Conservation (phyloP, 345 rosid species). For the thale cress (Arabidopsis thaliana) region TAIR10.1 NC_003071.7:14544001-14544500, state of each 20-base stretch:
- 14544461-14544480: slow-evolving; percentile 94
- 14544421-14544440: slow-evolving; percentile 66
- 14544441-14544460: slow-evolving; percentile 64
- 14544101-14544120: slow-evolving; percentile 39
- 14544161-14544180: slow-evolving; percentile 50
- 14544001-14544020: slow-evolving; percentile 6
- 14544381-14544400: slow-evolving; percentile 86
- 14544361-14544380: slow-evolving; percentile 96
- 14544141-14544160: slow-evolving; percentile 47
- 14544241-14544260: slow-evolving; percentile 91
- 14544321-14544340: slow-evolving; percentile 66
- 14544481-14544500: slow-evolving; percentile 93
- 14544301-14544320: slow-evolving; percentile 59
- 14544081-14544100: not conserved
- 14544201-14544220: slow-evolving; percentile 93
- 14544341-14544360: slow-evolving; percentile 79
- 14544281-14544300: slow-evolving; percentile 89
- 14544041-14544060: not conserved
- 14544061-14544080: not conserved
- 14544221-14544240: slow-evolving; percentile 89
- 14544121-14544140: slow-evolving; percentile 37
- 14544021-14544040: not conserved
- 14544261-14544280: slow-evolving; percentile 81
- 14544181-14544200: slow-evolving; percentile 87
- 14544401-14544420: slow-evolving; percentile 82